Percentiles rank a stretch among this genome's conserved stretches.
Evolutionary conservation across 2,329 filamentous ascomycete species (phyloP).

Genomic region (Fusarium piperis): DNA sequence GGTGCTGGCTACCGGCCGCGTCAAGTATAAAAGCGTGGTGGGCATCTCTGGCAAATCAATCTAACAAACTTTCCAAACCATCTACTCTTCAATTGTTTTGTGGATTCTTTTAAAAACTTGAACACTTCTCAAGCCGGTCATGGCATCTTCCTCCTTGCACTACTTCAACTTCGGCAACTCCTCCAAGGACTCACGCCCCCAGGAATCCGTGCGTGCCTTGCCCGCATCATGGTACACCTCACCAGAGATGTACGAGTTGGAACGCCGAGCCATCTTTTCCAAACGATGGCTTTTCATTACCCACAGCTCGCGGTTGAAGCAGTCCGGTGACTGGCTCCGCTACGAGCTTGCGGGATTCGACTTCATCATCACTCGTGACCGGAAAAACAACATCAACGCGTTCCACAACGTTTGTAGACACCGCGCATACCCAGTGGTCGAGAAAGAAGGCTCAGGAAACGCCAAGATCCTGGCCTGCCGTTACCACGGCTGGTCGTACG

Average conservation of each 20-base stretch:
- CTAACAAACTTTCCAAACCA: neutral
- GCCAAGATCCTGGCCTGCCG: conserved; percentile 65
- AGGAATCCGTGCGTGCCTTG: conserved; percentile 47
- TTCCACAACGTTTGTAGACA: conserved; percentile 74
- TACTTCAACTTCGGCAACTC: neutral
- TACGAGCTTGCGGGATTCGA: conserved; percentile 64
- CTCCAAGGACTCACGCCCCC: neutral
- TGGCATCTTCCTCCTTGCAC: neutral
- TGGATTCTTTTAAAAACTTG: neutral
- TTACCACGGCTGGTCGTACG: conserved; percentile 71
- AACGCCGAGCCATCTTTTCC: conserved; percentile 65
- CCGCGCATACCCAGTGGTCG: conserved; percentile 66
- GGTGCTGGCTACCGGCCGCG: neutral
- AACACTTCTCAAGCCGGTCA: neutral
- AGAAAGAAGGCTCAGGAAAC: conserved; percentile 53
- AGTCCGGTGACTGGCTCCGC: conserved; percentile 65
- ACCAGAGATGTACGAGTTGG: conserved; percentile 63
- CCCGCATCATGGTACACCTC: conserved; percentile 62
- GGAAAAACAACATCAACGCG: conserved; percentile 59
- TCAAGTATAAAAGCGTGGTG: neutral
- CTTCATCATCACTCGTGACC: conserved; percentile 55
- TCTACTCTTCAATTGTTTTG: neutral
- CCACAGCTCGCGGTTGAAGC: conserved; percentile 58
- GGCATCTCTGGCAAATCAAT: neutral
- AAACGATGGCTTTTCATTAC: conserved; percentile 65